Percentiles rank a stretch among this genome's conserved stretches.
Evolutionary conservation across 2,329 filamentous ascomycete genomes (phyloP).

Genomic region (Ophiosphaerella narmari): DNA sequence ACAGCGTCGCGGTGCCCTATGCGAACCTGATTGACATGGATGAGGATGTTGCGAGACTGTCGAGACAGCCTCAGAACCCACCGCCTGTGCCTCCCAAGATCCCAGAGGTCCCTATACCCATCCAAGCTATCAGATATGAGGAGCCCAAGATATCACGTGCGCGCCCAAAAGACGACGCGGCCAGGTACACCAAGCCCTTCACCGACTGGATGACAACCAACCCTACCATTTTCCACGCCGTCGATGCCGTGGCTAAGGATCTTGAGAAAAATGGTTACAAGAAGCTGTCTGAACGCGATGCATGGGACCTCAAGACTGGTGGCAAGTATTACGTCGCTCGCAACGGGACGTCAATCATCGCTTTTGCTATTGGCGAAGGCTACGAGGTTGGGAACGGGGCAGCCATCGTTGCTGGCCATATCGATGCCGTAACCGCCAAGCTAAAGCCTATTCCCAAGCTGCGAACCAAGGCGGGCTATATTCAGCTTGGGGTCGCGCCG

Average conservation of each 20-base stretch:
- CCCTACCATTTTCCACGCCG: constrained; percentile 91
- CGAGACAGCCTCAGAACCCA: constrained; percentile 35
- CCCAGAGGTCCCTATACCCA: constrained; percentile 26
- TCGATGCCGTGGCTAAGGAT: constrained; percentile 75
- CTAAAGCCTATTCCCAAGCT: constrained; percentile 89
- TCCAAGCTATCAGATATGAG: constrained; percentile 4
- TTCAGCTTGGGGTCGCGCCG: constrained; percentile 88
- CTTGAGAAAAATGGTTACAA: constrained; percentile 74
- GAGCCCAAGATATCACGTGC: constrained; percentile 9
- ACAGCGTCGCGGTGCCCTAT: constrained; percentile 38
- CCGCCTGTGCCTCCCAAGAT: constrained; percentile 47
- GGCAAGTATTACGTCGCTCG: constrained; percentile 89
- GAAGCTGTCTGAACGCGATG: constrained; percentile 77
- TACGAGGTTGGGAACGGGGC: constrained; percentile 86
- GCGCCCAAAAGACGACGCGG: constrained; percentile 34
- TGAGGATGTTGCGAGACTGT: constrained; percentile 27
- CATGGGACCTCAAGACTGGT: constrained; percentile 79
- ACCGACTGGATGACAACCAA: constrained; percentile 86
- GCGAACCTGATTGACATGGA: constrained; percentile 39
- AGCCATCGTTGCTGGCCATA: constrained; percentile 87
- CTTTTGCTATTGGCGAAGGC: constrained; percentile 78
- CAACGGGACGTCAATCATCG: constrained; percentile 83
- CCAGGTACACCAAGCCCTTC: constrained; percentile 77
- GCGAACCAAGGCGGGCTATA: constrained; percentile 80
- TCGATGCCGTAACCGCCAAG: constrained; percentile 88